Base-by-base conservation (phyloP, 441 rosid genomes). In the Pelargonium cotyledonis region DNA sequence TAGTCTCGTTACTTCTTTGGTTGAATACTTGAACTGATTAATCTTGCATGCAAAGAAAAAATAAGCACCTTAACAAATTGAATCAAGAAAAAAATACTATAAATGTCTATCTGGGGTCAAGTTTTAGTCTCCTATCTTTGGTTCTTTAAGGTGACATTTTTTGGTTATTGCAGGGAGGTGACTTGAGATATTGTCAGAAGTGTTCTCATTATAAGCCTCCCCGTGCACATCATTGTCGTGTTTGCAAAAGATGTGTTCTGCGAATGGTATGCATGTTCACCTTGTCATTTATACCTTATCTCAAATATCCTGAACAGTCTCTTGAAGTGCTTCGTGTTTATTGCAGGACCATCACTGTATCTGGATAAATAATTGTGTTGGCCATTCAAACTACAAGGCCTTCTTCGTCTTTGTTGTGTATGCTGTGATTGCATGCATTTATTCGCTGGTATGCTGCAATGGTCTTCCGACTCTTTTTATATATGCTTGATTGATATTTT, bases 301-400 rank as follows among this genome's bases (percentile, higher is more conserved):
- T 63, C 70, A 71, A 65, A 66, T 79, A 11, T 69, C 18, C 65
- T 77, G 72, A 61, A 49, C 77, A 31, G 65, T 77, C 63, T 43
- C 47, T 77, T 85, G 60, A 76, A 78, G 10, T 75, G 58, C 71
- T 79, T 68, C 72, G 72, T 75, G 68, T 86, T 83, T 77, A 75
- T 82, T 85, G 66, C 65, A 46, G 98, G 98, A 92, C 70, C 97
- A 92, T 65, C 98, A 90, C 75, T 92, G 98, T 85, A 86, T 90
- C 46, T 92, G 98, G 98, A 92, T 92, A 83, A 90, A 82, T 78
- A 92, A 92, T 70, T 92, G 98, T 44, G 96, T 92, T 1, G 98
- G 98, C 75, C 94, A 90, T 70, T 82, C 91, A 73, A 92, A 92
- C 85, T 92, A 92, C 75, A 92, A 92, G 80, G 88, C 75, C 78